Percentiles rank a stretch among this genome's conserved stretches.
These are phyloP conservation scores for Suillus clintonianus DNA, from an alignment of 768 basidiomycete genomes.

Conservation along the genomic window DNA sequence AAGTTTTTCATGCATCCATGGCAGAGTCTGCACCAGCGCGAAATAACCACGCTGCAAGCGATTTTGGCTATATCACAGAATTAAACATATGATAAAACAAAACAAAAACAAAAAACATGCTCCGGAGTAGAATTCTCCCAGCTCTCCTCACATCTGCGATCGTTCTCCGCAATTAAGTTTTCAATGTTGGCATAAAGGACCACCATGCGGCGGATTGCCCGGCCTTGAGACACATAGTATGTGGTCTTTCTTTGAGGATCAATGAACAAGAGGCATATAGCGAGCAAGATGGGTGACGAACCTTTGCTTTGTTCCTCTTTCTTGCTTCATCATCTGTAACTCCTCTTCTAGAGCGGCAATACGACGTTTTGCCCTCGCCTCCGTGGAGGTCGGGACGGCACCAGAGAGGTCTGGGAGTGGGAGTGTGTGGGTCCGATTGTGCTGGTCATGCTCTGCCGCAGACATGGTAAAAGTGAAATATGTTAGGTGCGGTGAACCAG, in stretches of 20 bases:
- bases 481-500: no score
- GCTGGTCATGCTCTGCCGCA: no score
- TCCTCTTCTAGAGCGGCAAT: conserved; percentile 1
- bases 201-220: neutral
- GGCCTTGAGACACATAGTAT: neutral
- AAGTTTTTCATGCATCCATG: neutral
- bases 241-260: neutral
- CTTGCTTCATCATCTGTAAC: neutral
- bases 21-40: neutral
- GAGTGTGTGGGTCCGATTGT: no score
- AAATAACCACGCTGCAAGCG: neutral
- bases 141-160: neutral
- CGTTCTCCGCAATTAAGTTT: neutral
- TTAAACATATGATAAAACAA: neutral
- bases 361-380: neutral
- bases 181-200: neutral
- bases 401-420: no score
- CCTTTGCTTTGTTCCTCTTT: neutral
- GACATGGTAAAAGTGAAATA: no score
- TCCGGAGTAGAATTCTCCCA: neutral
- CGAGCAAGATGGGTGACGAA: neutral
- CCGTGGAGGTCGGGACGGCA: neutral
- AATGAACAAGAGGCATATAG: neutral
- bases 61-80: neutral
- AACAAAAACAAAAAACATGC: neutral